phyloP scores from a whole-genome alignment of 2,329 filamentous ascomycete species.

The Davidsoniella eucalypti region DNA sequence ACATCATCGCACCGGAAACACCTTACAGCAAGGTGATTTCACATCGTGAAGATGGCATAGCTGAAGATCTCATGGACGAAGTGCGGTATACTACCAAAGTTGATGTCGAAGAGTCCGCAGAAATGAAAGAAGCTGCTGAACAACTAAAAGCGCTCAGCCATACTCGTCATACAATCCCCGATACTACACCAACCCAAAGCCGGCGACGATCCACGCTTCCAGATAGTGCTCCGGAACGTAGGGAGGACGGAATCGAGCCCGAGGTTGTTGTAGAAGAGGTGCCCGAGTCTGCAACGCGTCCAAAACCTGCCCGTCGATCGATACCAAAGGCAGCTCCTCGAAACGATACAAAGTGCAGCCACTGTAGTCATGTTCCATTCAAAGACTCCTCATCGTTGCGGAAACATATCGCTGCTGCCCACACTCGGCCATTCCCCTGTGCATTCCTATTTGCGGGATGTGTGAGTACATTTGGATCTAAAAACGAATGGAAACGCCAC shows the following conservation, averaged over 20 bases:
- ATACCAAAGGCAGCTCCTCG: slow-evolving; percentile 33
- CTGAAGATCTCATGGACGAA: slow-evolving; percentile 10
- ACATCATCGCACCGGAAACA: slow-evolving; percentile 4
- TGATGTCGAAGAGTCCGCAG: slow-evolving; percentile 44
- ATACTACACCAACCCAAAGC: slow-evolving; percentile 23
- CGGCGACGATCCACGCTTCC: slow-evolving; percentile 20
- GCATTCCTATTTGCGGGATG: slow-evolving; percentile 77
- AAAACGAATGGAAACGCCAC: slow-evolving; percentile 97
- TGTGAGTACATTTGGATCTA: slow-evolving; percentile 67
- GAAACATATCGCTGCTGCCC: slow-evolving; percentile 51
- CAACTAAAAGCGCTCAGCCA: slow-evolving; percentile 50
- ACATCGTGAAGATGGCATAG: slow-evolving; percentile 2
- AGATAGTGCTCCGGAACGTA: slow-evolving; percentile 21
- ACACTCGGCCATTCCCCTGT: slow-evolving; percentile 65
- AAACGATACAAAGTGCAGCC: slow-evolving; percentile 43
- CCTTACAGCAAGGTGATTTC: slow-evolving; percentile 1
- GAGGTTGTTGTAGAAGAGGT: slow-evolving; percentile 20
- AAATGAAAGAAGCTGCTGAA: slow-evolving; percentile 53
- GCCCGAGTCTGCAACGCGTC: slow-evolving; percentile 18
- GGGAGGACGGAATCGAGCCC: slow-evolving; percentile 22
- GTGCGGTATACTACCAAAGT: slow-evolving; percentile 11
- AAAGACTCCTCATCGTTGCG: slow-evolving; percentile 49
- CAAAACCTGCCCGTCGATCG: slow-evolving; percentile 28
- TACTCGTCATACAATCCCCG: slow-evolving; percentile 28
- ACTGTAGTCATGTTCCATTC: slow-evolving; percentile 48